Evolutionary conservation across 306 rosid species (phyloP).

Genomic region (Dalbergia cochinchinensis): DNA sequence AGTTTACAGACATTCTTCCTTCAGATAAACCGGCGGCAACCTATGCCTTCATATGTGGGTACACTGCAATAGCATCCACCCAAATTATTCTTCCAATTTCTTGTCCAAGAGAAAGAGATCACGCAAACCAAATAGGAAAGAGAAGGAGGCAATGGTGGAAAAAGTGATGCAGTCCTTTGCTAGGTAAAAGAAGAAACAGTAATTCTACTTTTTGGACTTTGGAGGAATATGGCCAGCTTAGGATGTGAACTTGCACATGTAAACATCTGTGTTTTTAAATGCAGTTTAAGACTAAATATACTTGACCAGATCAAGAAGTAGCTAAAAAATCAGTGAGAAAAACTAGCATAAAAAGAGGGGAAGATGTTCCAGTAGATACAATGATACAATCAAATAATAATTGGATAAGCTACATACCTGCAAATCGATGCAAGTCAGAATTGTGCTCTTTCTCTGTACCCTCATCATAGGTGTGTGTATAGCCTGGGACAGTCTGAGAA

Average conservation of each 20-base stretch:
- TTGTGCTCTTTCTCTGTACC: constrained; percentile 66
- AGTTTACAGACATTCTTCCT: constrained; percentile 66
- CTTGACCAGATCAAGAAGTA: constrained; percentile 15
- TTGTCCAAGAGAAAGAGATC: constrained; percentile 1
- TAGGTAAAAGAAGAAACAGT: neutral
- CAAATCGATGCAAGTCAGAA: constrained; percentile 76
- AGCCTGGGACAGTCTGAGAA: constrained; percentile 63
- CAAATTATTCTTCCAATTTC: constrained; percentile 26
- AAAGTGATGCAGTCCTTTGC: constrained; percentile 16
- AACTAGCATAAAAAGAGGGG: constrained; percentile 24
- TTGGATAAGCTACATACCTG: constrained; percentile 59
- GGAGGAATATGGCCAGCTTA: constrained; percentile 19
- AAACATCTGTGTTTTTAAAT: neutral
- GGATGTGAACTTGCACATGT: constrained; percentile 1
- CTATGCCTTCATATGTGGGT: constrained; percentile 20
- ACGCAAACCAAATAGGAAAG: neutral
- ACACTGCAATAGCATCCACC: constrained; percentile 15
- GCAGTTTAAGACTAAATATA: neutral
- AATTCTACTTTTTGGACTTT: neutral
- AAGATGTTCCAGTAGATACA: constrained; percentile 1
- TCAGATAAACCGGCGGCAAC: constrained; percentile 59
- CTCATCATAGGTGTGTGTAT: constrained; percentile 59
- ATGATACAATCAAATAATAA: constrained; percentile 28
- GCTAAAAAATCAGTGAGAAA: constrained; percentile 23
- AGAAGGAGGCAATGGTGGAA: neutral